Conservation (phyloP, 768 basidiomycete genomes). For the Lactifluus volemus region DNA sequence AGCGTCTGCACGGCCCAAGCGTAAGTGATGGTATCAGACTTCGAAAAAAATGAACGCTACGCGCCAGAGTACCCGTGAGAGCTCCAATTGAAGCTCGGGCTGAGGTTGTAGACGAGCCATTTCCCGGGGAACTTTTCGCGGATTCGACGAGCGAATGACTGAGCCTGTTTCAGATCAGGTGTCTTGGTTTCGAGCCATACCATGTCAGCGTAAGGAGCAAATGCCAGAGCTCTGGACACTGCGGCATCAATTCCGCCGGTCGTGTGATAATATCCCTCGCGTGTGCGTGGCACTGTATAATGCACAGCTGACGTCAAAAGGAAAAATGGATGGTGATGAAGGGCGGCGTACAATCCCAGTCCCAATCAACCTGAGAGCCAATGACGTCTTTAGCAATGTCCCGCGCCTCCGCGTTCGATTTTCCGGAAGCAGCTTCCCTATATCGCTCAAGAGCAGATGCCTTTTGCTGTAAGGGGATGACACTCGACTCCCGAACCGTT, state of each 20-base stretch:
- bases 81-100: slow-evolving; percentile 93
- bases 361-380: slow-evolving; percentile 69
- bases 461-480: slow-evolving; percentile 39
- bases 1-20: slow-evolving; percentile 34
- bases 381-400: slow-evolving; percentile 66
- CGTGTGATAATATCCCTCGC: slow-evolving; percentile 88
- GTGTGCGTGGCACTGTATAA: slow-evolving; percentile 65
- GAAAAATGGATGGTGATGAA: not conserved
- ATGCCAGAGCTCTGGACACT: slow-evolving; percentile 69
- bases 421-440: slow-evolving; percentile 45
- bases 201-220: slow-evolving; percentile 81
- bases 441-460: slow-evolving; percentile 50
- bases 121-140: slow-evolving; percentile 64
- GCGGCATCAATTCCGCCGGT: slow-evolving; percentile 76
- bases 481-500: slow-evolving; percentile 41
- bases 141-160: slow-evolving; percentile 68
- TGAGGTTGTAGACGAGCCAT: slow-evolving; percentile 91
- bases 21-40: not conserved
- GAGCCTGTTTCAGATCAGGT: slow-evolving; percentile 76
- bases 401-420: slow-evolving; percentile 66
- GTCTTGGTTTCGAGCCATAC: slow-evolving; percentile 90
- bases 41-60: slow-evolving; percentile 10
- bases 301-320: not conserved
- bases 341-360: slow-evolving; percentile 70
- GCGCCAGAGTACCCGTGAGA: slow-evolving; percentile 66